Evolutionary conservation across 106 monocot genomes (phyloP).

Genomic region (Acorus gramineus): DNA sequence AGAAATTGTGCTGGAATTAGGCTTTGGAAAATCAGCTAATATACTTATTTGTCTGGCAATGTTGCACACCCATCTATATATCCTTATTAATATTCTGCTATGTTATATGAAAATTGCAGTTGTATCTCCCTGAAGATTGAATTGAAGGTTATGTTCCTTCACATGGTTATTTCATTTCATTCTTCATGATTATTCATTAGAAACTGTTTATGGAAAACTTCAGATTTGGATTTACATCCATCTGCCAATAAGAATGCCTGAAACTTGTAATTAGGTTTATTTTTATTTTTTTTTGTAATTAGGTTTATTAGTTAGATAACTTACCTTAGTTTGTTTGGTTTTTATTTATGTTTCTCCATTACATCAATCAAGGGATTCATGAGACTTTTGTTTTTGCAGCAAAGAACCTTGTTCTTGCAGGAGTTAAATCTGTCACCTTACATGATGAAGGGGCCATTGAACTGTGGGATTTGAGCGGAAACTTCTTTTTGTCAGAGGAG

Average conservation of each 20-base stretch:
- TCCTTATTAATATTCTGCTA: no score
- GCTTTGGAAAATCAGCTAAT: no score
- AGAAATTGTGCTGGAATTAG: no score
- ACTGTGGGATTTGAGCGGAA: constrained; percentile 72
- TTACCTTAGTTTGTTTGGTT: neutral
- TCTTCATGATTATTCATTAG: neutral
- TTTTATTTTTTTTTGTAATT: neutral
- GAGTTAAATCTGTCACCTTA: constrained; percentile 67
- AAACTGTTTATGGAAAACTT: neutral
- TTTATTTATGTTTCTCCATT: neutral
- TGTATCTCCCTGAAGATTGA: no score
- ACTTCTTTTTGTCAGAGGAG: constrained; percentile 65
- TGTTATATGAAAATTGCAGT: no score
- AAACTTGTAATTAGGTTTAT: neutral
- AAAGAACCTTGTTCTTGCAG: constrained; percentile 81
- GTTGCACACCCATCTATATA: no score
- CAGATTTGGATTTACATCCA: neutral
- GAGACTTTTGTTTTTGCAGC: constrained; percentile 32
- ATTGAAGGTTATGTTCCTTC: no score
- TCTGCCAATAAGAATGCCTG: no score
- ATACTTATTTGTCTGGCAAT: no score
- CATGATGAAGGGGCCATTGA: constrained; percentile 63
- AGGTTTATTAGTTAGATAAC: neutral
- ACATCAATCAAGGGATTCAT: neutral
- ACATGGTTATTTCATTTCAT: neutral